These are phyloP conservation scores for Hymenoscyphus linearis DNA, from an alignment of 2,329 filamentous ascomycete species.

Conservation along the genomic window DNA sequence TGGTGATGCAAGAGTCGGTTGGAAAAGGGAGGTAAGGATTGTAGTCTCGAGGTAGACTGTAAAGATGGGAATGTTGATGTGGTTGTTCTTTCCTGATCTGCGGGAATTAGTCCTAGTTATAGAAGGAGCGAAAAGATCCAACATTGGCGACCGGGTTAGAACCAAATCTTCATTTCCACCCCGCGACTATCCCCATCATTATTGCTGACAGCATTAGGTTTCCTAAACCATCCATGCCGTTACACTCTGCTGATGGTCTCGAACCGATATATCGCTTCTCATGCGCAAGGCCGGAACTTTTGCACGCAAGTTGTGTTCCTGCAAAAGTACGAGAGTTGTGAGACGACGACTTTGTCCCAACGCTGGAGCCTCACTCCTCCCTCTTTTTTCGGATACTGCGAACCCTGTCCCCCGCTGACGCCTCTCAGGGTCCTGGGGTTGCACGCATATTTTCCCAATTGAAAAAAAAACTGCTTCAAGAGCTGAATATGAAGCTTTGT, in stretches of 20 bases:
- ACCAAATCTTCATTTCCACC: background rate
- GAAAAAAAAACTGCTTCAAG: background rate
- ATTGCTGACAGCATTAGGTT: background rate
- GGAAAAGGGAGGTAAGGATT: background rate
- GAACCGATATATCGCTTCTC: background rate
- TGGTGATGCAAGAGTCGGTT: background rate
- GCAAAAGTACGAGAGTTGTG: background rate
- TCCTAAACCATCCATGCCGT: background rate
- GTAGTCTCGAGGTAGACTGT: background rate
- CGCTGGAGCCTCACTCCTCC: background rate
- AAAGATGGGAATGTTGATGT: background rate
- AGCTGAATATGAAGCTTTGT: background rate
- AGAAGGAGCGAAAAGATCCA: constrained; percentile 1
- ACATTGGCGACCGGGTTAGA: background rate
- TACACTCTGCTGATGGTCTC: background rate
- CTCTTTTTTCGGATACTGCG: background rate
- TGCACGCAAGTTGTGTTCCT: background rate
- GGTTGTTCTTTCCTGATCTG: background rate
- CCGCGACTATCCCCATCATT: background rate
- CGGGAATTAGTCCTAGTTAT: constrained; percentile 1
- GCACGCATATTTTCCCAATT: background rate
- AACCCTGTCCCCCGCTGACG: background rate
- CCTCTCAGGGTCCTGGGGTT: background rate
- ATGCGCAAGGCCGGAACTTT: background rate
- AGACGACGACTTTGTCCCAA: background rate